These are phyloP conservation scores for Ophiostoma perfectum DNA, from an alignment of 2,329 filamentous ascomycete genomes.

Conservation along the genomic window DNA sequence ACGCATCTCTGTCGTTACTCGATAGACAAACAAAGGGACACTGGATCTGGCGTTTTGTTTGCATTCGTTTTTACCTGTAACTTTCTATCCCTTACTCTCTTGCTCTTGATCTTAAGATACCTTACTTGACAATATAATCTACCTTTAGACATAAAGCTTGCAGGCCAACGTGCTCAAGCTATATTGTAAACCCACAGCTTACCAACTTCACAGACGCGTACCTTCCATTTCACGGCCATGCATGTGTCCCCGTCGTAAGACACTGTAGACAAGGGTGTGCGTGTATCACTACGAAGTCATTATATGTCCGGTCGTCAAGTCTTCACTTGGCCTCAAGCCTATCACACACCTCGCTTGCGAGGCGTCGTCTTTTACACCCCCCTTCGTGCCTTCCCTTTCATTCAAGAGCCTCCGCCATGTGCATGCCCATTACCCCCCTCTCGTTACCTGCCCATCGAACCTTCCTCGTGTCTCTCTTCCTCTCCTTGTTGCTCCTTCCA, in stretches of 20 bases:
- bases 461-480: neutral
- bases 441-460: neutral
- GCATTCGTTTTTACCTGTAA: constrained; percentile 2
- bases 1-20: neutral
- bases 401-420: too few relatives aligned
- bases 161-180: neutral
- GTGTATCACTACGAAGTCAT: neutral
- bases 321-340: neutral
- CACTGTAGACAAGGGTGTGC: neutral
- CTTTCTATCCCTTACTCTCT: neutral
- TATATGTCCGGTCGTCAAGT: neutral
- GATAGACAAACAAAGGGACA: constrained; percentile 4
- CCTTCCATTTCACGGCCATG: neutral
- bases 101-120: neutral
- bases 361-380: neutral
- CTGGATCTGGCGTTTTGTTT: constrained; percentile 6
- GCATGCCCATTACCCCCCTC: too few relatives aligned
- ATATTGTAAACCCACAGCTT: neutral
- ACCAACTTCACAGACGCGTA: neutral
- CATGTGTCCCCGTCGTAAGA: neutral
- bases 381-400: neutral
- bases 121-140: constrained; percentile 2
- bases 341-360: neutral
- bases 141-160: neutral
- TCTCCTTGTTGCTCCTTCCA: neutral